Evolutionary conservation across 2,329 filamentous ascomycete species (phyloP), one percentile per base, ranked within the genome.

Genomic region (Furcasterigmium sp.): DNA sequence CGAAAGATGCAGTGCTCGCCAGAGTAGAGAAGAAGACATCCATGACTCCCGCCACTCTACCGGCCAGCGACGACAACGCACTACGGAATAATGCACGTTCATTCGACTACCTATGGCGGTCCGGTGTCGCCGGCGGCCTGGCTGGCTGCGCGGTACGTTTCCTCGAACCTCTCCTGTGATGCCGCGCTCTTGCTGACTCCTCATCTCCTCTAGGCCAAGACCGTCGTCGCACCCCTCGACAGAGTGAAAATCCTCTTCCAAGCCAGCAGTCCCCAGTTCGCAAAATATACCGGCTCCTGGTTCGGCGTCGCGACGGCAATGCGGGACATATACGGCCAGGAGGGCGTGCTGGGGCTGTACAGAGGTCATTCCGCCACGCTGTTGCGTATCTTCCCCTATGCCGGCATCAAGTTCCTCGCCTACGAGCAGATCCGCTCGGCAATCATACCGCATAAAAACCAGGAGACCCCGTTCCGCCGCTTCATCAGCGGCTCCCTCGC

Each of bases 221-320:
- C 91, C 0, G 74, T 95, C 7, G 94, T 98, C 29, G 93, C 90
- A 19, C 93, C 93, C 19, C 85, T 98, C 51, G 93, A 98, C 67
- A 85, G 93, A 52, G 93, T 98, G 57, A 98, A 98, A 69, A 98
- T 98, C 59, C 85, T 98, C 34, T 97, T 98, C 69, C 93, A 98
- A 64, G 86, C 93, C 41, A 89, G 86, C 58, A 96, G 93, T 57
- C 93, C 93, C 3, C 85, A 93, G 53, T 98, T 95, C 61, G 79
- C 85, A 42, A 95, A 95, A 67, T 98, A 97, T 61, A 82, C 88
- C 2, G 87, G 90, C 32, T 90, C 85, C 34, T 96, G 91, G 86
- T 78, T 80, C 44, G 93, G 93, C 39, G 82, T 95, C 17, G 78
- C 80, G n/a, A 76, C 76, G 15, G 91, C 93, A 20, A 85, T 97